Evolutionary conservation across 441 rosid genomes (phyloP), one percentile per base, ranked within the genome.

Genomic region (Daphne laureola): DNA sequence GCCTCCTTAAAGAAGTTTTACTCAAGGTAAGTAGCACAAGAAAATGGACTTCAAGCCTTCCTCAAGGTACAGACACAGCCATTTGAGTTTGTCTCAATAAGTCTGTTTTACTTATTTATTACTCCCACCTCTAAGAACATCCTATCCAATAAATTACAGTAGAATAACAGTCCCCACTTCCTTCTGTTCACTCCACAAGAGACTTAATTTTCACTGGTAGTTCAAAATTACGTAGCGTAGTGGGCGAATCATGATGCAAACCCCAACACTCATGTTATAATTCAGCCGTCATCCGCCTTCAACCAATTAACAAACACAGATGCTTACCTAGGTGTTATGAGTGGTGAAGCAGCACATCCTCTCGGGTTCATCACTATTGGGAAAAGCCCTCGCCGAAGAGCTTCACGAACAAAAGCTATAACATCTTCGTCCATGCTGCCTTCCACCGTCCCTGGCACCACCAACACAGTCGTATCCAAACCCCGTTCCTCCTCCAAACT

Each of bases 301-400:
- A 31, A 31, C 11, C 38, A 31, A 12, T 16, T 25, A 9, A 27
- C 9, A 12, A n/a, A 27, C 18, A 50, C 36, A 50, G 25, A 27
- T 42, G 66, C 82, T 64, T 66, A 90, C 97, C 96, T 74, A 16
- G 97, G 77, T 15, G 93, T 83, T 49, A 95, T 90, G 51, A 93
- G 83, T 0, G 99, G 99, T 1, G 99, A 93, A 43, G 87, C 87
- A 57, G 95, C 96, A 47, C 97, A 93, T 14, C 99, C 99, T 76
- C 99, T 85, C 38, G 99, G 99, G 23, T 93, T 93, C 90, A 93
- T 77, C 36, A 93, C 95, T 57, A 93, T 75, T n/a, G 99, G 97
- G 54, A 93, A 93, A 54, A 76, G 50, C 8, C 99, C 99, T 2
- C 78, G 69, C 54, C 51, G 62, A 42, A 85, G 78, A 17, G 93